Evolutionary conservation across 768 basidiomycete genomes (phyloP), one percentile per base, ranked within the genome.

Genomic region (Fibroporia radiculosa): DNA sequence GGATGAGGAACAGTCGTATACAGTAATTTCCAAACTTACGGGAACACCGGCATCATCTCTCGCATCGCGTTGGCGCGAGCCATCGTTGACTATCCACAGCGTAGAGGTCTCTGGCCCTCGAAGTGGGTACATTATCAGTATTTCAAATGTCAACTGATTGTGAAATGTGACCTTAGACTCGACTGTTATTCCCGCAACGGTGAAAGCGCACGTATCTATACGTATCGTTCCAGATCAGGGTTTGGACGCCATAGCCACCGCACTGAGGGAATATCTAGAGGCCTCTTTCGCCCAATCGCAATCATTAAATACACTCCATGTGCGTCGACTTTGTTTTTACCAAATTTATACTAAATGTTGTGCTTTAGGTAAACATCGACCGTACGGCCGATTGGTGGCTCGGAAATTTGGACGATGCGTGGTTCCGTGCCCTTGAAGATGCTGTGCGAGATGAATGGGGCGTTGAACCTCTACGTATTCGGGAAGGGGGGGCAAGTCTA

Each of bases 361-460:
- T 24, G 32, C n/a, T 39, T 2, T 51, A 93, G 89, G 72, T 93
- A 51, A 72, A 68, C 16, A 78, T 96, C 42, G 79, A 85, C 33
- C 86, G 90, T 48, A 83, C 77, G 2, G 93, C 92, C 0, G 84
- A 93, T 56, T 98, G 93, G 93, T 99, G 95, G 95, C 72, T 99
- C 2, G 92, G 93, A 0, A 80, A 85, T 44, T 73, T 95, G 31
- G 78, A 89, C 43, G 83, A 84, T 47, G 74, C 74, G 3, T 96
- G 88, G 80, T 95, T 93, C 69, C 76, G 80, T 51, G 82, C 87
- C 0, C 72, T 99, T 40, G 90, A 95, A 59, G 66, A 70, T 29
- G 85, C 91, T 18, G 80, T 99, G 0, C 69, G 73, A 39, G 81
- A 87, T 35, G 90, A 93, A 55, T 99, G 95, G 95, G 82, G 82